Percentiles rank a stretch among this genome's conserved stretches.
Conservation (phyloP, 208 protist genomes). For the Trypanosoma brucei region DNA sequence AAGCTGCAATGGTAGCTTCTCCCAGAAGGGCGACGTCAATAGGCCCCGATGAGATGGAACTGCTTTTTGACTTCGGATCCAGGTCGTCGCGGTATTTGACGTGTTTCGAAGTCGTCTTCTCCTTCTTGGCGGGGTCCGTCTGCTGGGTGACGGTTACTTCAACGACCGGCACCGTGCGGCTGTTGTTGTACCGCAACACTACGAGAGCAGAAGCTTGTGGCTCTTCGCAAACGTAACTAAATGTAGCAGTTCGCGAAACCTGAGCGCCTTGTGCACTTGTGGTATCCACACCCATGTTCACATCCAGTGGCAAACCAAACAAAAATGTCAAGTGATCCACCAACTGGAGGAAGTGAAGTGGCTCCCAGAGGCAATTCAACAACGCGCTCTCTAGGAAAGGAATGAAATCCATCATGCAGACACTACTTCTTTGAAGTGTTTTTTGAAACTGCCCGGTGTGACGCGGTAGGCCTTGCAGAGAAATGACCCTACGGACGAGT, state of each 20-base stretch:
- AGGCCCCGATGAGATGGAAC: not conserved
- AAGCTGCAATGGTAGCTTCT: not conserved
- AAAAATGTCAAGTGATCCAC: conserved; percentile 22
- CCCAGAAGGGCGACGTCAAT: conserved; percentile 1
- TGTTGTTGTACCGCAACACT: conserved; percentile 37
- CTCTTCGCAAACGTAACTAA: conserved; percentile 32
- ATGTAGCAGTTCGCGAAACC: conserved; percentile 27
- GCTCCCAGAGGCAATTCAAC: conserved; percentile 27
- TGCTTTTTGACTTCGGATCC: not conserved
- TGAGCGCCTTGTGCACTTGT: not conserved
- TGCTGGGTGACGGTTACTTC: conserved; percentile 40
- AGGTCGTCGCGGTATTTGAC: conserved; percentile 25
- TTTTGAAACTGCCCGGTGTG: conserved; percentile 10
- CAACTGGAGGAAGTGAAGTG: conserved; percentile 44
- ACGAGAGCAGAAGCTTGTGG: conserved; percentile 39
- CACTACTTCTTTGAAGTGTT: conserved; percentile 11
- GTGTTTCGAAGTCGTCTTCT: conserved; percentile 20
- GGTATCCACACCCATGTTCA: conserved; percentile 22
- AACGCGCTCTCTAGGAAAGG: conserved; percentile 34
- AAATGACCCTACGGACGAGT: conserved; percentile 35
- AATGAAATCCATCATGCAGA: conserved; percentile 34
- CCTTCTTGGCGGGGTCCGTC: conserved; percentile 7
- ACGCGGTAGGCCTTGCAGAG: conserved; percentile 25
- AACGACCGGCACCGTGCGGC: conserved; percentile 33
- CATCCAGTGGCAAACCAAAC: conserved; percentile 36